phyloP scores from a whole-genome alignment of 345 rosid genomes.

The Pistacia atlantica region DNA sequence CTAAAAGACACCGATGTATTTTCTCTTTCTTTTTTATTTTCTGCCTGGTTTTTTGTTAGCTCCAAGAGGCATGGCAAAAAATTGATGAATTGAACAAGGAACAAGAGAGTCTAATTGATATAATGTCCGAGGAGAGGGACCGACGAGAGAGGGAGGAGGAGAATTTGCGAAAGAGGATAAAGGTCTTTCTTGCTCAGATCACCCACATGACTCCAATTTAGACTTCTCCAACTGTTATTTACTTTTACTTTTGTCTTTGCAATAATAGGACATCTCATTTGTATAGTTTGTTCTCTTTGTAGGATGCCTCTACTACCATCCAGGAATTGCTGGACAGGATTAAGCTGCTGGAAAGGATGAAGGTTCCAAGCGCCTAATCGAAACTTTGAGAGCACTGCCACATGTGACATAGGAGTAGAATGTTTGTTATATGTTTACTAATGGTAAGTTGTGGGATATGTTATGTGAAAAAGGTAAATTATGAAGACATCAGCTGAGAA shows the following conservation, averaged over 20 bases:
- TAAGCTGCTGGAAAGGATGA: slow-evolving; percentile 58
- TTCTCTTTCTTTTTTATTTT: neutral
- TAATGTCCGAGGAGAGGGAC: slow-evolving; percentile 80
- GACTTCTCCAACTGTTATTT: neutral
- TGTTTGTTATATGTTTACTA: neutral
- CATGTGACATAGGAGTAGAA: neutral
- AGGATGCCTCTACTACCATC: slow-evolving; percentile 77
- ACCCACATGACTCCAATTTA: neutral
- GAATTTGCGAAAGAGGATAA: slow-evolving; percentile 59
- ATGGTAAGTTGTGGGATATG: neutral
- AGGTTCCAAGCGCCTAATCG: slow-evolving; percentile 29
- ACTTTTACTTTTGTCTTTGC: neutral
- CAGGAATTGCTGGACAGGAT: slow-evolving; percentile 65
- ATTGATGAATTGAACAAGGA: slow-evolving; percentile 67
- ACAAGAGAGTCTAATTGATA: slow-evolving; percentile 64
- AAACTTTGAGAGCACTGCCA: neutral
- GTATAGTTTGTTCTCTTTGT: slow-evolving; percentile 11
- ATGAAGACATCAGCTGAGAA: neutral
- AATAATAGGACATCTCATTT: neutral
- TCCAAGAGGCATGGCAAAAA: slow-evolving; percentile 44
- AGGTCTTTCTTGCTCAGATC: slow-evolving; percentile 41
- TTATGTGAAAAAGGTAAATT: neutral
- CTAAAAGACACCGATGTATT: too few species aligned
- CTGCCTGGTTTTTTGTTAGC: slow-evolving; percentile 36
- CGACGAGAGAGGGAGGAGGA: slow-evolving; percentile 73